Percentiles rank a stretch among this genome's conserved stretches.
Conservation (phyloP, 768 basidiomycete genomes). For the Amyloporia xantha region DNA sequence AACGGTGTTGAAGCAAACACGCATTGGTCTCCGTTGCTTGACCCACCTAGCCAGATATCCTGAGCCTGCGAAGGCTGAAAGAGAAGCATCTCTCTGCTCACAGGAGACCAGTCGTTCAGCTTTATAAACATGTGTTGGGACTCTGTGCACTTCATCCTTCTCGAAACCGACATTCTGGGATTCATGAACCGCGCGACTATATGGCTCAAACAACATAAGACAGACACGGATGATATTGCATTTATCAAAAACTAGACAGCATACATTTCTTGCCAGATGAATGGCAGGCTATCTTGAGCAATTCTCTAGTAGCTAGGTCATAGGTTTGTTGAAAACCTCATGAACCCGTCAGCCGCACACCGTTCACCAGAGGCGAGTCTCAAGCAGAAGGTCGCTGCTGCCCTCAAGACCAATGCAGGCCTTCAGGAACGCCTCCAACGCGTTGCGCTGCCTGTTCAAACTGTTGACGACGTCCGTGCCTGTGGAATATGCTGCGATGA, state of each 20-base stretch:
- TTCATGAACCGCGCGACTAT: not conserved
- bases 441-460: slow-evolving; percentile 90
- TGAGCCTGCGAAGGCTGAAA: no score
- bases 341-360: not conserved
- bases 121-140: no score
- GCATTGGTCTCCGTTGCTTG: no score
- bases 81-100: no score
- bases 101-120: no score
- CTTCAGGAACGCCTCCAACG: slow-evolving; percentile 90
- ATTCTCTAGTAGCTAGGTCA: not conserved
- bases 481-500: no score
- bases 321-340: not conserved
- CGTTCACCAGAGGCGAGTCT: slow-evolving; percentile 84
- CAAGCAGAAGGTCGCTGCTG: slow-evolving; percentile 76
- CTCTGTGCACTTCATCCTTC: not conserved
- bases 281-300: not conserved
- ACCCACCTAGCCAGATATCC: no score
- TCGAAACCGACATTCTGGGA: not conserved
- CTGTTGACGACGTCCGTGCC: slow-evolving; percentile 94
- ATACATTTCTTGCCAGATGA: not conserved
- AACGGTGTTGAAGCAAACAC: no score
- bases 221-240: not conserved
- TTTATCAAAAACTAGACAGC: not conserved
- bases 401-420: slow-evolving; percentile 87
- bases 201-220: not conserved